Percentiles rank a stretch among this genome's conserved stretches.
Conservation (phyloP, 2,329 filamentous ascomycete genomes). For the Myriosclerotinia duriaeana region DNA sequence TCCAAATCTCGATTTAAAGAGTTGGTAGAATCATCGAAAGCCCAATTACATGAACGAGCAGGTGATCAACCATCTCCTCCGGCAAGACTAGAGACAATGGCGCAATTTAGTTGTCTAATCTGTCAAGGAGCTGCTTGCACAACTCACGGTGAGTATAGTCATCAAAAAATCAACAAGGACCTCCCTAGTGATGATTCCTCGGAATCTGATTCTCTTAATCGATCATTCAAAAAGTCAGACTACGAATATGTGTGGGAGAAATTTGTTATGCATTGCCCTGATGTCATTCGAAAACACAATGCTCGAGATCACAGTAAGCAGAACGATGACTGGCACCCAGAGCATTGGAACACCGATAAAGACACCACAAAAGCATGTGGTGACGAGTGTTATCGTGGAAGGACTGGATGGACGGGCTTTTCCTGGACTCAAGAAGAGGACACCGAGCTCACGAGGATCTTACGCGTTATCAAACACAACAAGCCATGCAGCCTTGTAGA, state of each 20-base stretch:
- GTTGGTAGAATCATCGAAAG: constrained; percentile 27
- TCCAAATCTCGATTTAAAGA: constrained; percentile 31
- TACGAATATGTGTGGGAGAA: constrained; percentile 28
- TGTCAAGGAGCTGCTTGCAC: constrained; percentile 38
- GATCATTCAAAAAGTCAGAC: constrained; percentile 20
- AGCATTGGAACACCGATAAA: constrained; percentile 13
- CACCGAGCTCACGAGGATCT: constrained; percentile 21
- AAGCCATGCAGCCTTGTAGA: constrained; percentile 31
- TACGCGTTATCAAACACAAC: constrained; percentile 28
- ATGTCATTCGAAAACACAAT: constrained; percentile 30
- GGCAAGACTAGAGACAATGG: constrained; percentile 32
- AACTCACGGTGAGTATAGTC: constrained; percentile 37
- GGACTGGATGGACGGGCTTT: background rate
- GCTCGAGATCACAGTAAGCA: constrained; percentile 18
- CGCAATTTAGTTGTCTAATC: constrained; percentile 35
- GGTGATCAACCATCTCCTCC: background rate
- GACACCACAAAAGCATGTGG: background rate
- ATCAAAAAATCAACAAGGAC: constrained; percentile 19
- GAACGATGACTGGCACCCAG: constrained; percentile 3
- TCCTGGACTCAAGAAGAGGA: constrained; percentile 15
- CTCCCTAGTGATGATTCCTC: constrained; percentile 25
- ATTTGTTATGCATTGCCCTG: constrained; percentile 29
- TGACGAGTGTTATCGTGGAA: background rate
- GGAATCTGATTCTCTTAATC: background rate
- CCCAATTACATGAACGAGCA: constrained; percentile 1